phyloP scores from a whole-genome alignment of 176 grass and related monocot species.

The Paspalum notatum region DNA sequence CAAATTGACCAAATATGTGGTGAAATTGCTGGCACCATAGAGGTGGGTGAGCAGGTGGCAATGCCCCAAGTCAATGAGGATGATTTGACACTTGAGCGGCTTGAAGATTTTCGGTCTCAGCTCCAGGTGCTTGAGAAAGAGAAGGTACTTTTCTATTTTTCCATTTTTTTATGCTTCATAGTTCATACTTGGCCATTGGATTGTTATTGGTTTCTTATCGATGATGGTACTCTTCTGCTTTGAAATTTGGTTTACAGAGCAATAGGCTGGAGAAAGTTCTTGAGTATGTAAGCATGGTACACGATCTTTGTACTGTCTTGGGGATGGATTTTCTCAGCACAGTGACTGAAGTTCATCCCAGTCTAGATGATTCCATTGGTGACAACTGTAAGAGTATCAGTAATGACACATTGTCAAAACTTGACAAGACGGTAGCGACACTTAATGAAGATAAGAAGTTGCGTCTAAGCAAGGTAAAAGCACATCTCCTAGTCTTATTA shows the following conservation, averaged over 20 bases:
- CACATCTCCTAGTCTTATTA: neutral
- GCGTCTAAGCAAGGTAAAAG: constrained; percentile 80
- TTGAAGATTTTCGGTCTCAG: constrained; percentile 85
- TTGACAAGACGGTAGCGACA: constrained; percentile 74
- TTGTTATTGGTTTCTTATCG: constrained; percentile 8
- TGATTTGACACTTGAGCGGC: constrained; percentile 79
- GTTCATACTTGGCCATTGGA: neutral
- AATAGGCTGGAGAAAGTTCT: constrained; percentile 91
- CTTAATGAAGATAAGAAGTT: constrained; percentile 92
- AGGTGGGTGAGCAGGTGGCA: constrained; percentile 67
- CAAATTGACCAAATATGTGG: constrained; percentile 92
- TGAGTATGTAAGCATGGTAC: constrained; percentile 87
- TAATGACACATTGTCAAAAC: constrained; percentile 87
- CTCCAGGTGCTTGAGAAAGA: constrained; percentile 97
- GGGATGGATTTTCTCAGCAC: constrained; percentile 92
- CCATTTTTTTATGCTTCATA: neutral
- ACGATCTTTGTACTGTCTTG: constrained; percentile 92
- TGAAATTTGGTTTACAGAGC: constrained; percentile 58
- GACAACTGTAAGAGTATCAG: constrained; percentile 90
- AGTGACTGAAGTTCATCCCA: constrained; percentile 90
- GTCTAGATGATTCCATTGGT: constrained; percentile 71
- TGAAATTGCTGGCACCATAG: constrained; percentile 86
- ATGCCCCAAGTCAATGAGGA: constrained; percentile 81
- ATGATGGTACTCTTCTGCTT: neutral
- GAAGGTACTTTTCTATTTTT: constrained; percentile 59